These are phyloP conservation scores for Schwanniomyces pseudopolymorphus DNA, from an alignment of 805 yeast species.

Conservation along the genomic window DNA sequence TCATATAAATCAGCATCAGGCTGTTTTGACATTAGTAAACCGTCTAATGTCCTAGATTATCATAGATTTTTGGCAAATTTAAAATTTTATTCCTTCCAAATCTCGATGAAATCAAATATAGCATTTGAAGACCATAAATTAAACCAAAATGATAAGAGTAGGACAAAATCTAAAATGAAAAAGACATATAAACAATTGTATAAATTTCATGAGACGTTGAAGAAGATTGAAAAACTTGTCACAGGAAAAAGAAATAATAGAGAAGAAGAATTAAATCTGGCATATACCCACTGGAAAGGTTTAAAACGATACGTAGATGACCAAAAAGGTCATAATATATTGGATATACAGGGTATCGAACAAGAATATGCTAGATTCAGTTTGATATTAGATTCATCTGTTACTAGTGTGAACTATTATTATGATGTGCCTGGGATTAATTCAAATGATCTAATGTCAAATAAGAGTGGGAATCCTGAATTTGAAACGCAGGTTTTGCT, in stretches of 20 bases:
- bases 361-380: slow-evolving; percentile 85
- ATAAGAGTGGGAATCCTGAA: slow-evolving; percentile 20
- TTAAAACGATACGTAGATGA: slow-evolving; percentile 57
- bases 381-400: slow-evolving; percentile 61
- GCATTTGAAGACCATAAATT: slow-evolving; percentile 41
- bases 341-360: slow-evolving; percentile 35
- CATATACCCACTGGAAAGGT: slow-evolving; percentile 65
- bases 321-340: slow-evolving; percentile 11
- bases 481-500: slow-evolving; percentile 60
- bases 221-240: slow-evolving; percentile 7
- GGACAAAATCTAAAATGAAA: slow-evolving; percentile 1
- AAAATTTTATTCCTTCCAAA: slow-evolving; percentile 50
- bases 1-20: slow-evolving; percentile 60
- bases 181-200: slow-evolving; percentile 22
- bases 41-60: slow-evolving; percentile 52
- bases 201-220: slow-evolving; percentile 18
- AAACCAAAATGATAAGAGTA: neutral
- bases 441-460: slow-evolving; percentile 10
- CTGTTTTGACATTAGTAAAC: slow-evolving; percentile 51
- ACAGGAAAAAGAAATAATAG: slow-evolving; percentile 3
- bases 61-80: slow-evolving; percentile 49
- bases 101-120: slow-evolving; percentile 69
- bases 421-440: slow-evolving; percentile 68
- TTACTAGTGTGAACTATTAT: slow-evolving; percentile 55
- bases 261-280: slow-evolving; percentile 4